Conservation (phyloP, 768 basidiomycete species). For the Roridomyces roridus region DNA sequence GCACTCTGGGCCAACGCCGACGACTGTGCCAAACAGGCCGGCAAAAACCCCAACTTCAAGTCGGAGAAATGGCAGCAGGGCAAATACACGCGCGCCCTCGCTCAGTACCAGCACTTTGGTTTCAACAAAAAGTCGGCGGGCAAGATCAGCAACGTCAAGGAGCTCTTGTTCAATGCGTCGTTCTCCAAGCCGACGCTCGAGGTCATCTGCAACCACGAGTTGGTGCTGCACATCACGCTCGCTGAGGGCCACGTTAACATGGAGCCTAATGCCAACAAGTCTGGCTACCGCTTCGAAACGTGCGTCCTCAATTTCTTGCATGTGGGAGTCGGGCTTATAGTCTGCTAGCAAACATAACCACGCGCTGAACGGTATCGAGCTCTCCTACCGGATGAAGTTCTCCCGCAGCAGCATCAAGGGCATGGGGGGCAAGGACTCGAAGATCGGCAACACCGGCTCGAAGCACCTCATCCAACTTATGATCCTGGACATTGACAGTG, state of each 20-base stretch:
- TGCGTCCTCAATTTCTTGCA: neutral
- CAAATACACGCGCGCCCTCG: constrained; percentile 15
- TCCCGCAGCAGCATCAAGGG: constrained; percentile 9
- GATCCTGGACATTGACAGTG: constrained; percentile 14
- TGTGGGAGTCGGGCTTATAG: neutral
- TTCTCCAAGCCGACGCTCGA: constrained; percentile 27
- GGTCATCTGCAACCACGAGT: constrained; percentile 33
- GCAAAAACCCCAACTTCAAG: constrained; percentile 3
- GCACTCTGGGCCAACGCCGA: constrained; percentile 11
- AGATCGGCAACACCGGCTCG: constrained; percentile 8
- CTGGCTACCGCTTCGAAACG: constrained; percentile 5
- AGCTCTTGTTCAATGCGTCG: constrained; percentile 23
- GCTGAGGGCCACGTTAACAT: constrained; percentile 25
- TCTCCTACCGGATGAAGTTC: constrained; percentile 11
- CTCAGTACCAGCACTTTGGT: constrained; percentile 10
- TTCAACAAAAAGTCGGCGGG: constrained; percentile 6
- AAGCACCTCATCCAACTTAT: constrained; percentile 10
- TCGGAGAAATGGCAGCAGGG: neutral
- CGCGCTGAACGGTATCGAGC: neutral
- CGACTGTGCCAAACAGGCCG: constrained; percentile 5
- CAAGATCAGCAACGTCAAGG: constrained; percentile 6
- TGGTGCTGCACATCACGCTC: constrained; percentile 22
- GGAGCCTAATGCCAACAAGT: constrained; percentile 12
- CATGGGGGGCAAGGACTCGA: constrained; percentile 2
- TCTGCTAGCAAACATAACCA: constrained; percentile 3